These are phyloP conservation scores for Talaromyces sp. DNA, from an alignment of 2,329 filamentous ascomycete genomes.

Conservation along the genomic window DNA sequence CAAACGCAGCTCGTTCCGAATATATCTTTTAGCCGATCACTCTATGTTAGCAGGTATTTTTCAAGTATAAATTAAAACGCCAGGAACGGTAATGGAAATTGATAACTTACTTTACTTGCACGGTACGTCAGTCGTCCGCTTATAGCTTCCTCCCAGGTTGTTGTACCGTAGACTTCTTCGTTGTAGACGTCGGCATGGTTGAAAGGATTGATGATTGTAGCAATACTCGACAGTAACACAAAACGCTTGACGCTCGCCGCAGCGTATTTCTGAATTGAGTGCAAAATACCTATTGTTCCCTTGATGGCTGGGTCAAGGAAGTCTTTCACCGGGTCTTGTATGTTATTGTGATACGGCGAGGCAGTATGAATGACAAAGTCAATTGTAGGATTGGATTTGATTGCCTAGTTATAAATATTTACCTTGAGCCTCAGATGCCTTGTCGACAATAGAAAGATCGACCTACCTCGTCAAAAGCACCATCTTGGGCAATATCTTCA, in stretches of 20 bases:
- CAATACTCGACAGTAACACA: slow-evolving; percentile 51
- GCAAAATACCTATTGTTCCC: slow-evolving; percentile 22
- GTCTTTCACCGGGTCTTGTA: slow-evolving; percentile 23
- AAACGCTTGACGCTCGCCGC: slow-evolving; percentile 30
- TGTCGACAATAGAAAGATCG: background rate
- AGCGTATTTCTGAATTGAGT: slow-evolving; percentile 15
- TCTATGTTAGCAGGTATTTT: background rate
- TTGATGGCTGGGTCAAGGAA: slow-evolving; percentile 22
- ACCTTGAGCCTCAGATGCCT: background rate
- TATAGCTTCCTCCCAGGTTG: slow-evolving; percentile 41
- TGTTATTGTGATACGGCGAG: slow-evolving; percentile 16
- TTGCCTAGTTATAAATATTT: slow-evolving; percentile 19
- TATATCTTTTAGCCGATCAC: slow-evolving; percentile 11
- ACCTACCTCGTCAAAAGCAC: slow-evolving; percentile 7
- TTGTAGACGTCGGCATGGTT: slow-evolving; percentile 36
- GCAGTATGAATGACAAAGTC: slow-evolving; percentile 33
- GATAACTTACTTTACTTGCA: slow-evolving; percentile 47
- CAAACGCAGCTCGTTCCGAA: slow-evolving; percentile 22
- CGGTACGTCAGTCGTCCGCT: slow-evolving; percentile 30
- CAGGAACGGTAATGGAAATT: background rate
- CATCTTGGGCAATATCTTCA: slow-evolving; percentile 19
- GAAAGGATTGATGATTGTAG: slow-evolving; percentile 42
- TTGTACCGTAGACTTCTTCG: slow-evolving; percentile 47
- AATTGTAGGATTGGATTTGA: slow-evolving; percentile 14
- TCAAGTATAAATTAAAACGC: background rate